Conservation (phyloP, 2,329 filamentous ascomycete species). For the Colletotrichum limetticola region DNA sequence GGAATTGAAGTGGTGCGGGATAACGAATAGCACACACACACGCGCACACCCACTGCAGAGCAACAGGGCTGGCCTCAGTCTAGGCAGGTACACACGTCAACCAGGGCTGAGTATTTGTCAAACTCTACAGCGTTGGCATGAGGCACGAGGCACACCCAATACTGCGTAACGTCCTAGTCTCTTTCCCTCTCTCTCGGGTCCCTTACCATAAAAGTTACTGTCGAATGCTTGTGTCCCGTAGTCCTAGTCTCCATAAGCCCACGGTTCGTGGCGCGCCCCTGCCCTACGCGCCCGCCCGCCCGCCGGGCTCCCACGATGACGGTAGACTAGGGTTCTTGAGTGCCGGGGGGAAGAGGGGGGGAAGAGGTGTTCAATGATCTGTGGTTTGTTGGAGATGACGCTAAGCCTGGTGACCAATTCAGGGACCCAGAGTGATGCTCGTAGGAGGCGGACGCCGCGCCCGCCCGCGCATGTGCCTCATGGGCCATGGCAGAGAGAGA, state of each 20-base stretch:
- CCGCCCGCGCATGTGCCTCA: not conserved
- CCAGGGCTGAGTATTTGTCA: not conserved
- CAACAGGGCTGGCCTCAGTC: not conserved
- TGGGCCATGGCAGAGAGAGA: not conserved
- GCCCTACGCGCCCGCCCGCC: constrained; percentile 4
- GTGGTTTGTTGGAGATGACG: not conserved
- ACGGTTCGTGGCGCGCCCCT: not conserved
- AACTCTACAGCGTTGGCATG: not conserved
- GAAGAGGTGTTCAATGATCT: not conserved
- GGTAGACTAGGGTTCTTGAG: constrained; percentile 13
- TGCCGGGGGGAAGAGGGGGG: not conserved
- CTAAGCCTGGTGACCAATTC: not conserved
- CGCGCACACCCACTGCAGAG: no score
- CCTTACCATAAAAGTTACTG: not conserved
- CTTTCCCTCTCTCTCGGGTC: not conserved
- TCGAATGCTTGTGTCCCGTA: not conserved
- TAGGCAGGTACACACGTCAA: not conserved
- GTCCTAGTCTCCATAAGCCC: not conserved
- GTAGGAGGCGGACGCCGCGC: not conserved
- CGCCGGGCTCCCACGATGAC: constrained; percentile 7
- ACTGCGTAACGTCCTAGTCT: not conserved
- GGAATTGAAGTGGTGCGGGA: not conserved
- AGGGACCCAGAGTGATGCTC: not conserved
- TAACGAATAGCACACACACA: not conserved
- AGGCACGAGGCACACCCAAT: not conserved